Evolutionary conservation across 768 basidiomycete species (phyloP), one percentile per base, ranked within the genome.

Genomic region (Porphyrellus cyaneotinctus): DNA sequence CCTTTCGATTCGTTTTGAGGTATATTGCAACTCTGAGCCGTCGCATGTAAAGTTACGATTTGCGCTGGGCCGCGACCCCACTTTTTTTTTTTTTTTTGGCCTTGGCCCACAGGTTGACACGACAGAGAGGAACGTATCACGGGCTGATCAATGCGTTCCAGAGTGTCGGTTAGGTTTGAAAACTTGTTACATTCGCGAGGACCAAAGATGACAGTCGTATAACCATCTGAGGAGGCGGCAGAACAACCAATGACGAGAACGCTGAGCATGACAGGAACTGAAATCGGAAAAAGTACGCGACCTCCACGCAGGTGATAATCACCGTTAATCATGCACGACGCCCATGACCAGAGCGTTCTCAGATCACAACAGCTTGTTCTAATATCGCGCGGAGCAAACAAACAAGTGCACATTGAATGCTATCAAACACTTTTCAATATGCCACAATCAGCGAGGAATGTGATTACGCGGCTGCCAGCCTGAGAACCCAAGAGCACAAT

Each of bases 301-400:
- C 46, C 38, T 24, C 52, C 62, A 47, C 55, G 58, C 62, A 24
- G 51, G 24, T 54, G 50, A 61, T 63, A 63, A 63, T 63, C 59
- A 64, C 62, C 62, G 62, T 61, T 42, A 55, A 58, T 49, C 58
- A 60, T 52, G 32, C 53, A 41, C 49, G 44, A 39, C 26, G 37
- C 36, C 22, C 43, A 52, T 13, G 43, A 36, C 20, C 36, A 33
- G 35, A 12, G 20, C 36, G 48, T 38, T 23, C 30, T 15, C 15
- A 47, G 47, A 61, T 62, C 49, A 30, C 31, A 22, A n/a, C 9
- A 28, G 26, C 5, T 28, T 9, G 26, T 28, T 9, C 35, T 26
- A 51, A 28, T 31, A 28, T 55, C 43, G 31, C 20, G 31, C 22
- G 24, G 37, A 12, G 30, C 30, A 56, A 60, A 38, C 33, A 47